Evolutionary conservation across 2,329 filamentous ascomycete species (phyloP).

Genomic region (Diplodia seriata): DNA sequence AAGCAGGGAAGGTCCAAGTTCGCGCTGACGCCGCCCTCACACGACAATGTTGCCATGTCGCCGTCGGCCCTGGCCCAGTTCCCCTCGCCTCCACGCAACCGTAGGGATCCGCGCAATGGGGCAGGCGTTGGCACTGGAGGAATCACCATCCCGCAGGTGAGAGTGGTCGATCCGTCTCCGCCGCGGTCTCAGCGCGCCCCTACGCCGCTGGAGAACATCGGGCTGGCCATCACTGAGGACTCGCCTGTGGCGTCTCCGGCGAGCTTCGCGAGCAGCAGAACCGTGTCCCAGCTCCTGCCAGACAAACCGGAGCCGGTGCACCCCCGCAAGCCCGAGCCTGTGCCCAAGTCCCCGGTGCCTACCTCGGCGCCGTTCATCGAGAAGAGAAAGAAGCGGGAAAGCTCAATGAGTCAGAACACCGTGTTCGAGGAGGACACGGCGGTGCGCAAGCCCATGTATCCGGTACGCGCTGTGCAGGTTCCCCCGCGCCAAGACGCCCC

Average conservation of each 20-base stretch:
- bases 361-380: conserved; percentile 14
- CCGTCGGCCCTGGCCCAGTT: conserved; percentile 18
- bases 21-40: conserved; percentile 20
- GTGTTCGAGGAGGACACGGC: conserved; percentile 46
- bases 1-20: conserved; percentile 18
- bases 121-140: conserved; percentile 29
- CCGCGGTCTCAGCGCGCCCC: conserved; percentile 7
- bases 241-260: conserved; percentile 24
- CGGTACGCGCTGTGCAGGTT: conserved; percentile 12
- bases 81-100: conserved; percentile 18
- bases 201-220: conserved; percentile 44
- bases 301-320: conserved; percentile 36
- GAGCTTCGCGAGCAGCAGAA: conserved; percentile 33
- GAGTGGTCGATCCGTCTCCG: conserved; percentile 7
- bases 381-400: conserved; percentile 37
- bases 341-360: conserved; percentile 12
- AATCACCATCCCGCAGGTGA: conserved; percentile 10
- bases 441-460: conserved; percentile 22
- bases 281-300: conserved; percentile 37
- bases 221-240: conserved; percentile 48
- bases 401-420: conserved; percentile 45
- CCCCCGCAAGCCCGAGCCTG: conserved; percentile 32
- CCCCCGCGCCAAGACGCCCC: conserved; percentile 16
- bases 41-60: conserved; percentile 18
- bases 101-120: conserved; percentile 32